Evolutionary conservation across 2,329 filamentous ascomycete species (phyloP).

Genomic region (Aulographum hederae): DNA sequence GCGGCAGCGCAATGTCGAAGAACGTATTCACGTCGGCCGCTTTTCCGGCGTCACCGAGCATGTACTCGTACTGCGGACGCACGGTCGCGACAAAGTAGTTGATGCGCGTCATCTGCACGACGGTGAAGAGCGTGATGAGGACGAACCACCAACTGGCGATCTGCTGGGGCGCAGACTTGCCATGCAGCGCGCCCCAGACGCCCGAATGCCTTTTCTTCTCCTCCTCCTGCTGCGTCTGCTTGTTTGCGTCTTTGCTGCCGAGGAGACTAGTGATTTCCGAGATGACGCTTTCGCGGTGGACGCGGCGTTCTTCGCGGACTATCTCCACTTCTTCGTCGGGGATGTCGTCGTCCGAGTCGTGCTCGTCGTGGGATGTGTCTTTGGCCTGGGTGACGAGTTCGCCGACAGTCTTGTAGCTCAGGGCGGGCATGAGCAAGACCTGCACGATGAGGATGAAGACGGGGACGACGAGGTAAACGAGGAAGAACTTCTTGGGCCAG

Average conservation of each 20-base stretch:
- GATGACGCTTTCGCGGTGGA: slow-evolving; percentile 43
- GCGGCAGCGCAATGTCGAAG: slow-evolving; percentile 70
- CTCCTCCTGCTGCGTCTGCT: slow-evolving; percentile 49
- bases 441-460: slow-evolving; percentile 24
- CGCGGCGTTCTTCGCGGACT: slow-evolving; percentile 32
- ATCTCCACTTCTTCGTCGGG: slow-evolving; percentile 15
- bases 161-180: slow-evolving; percentile 50
- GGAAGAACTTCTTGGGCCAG: slow-evolving; percentile 28
- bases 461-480: slow-evolving; percentile 29
- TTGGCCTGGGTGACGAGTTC: slow-evolving; percentile 52
- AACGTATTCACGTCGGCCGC: slow-evolving; percentile 61
- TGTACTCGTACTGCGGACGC: slow-evolving; percentile 59
- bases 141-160: slow-evolving; percentile 70
- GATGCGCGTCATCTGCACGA: slow-evolving; percentile 36
- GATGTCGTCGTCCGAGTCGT: slow-evolving; percentile 37
- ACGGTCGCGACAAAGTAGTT: slow-evolving; percentile 82
- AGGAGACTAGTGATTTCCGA: slow-evolving; percentile 58
- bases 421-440: slow-evolving; percentile 26
- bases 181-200: slow-evolving; percentile 77
- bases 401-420: slow-evolving; percentile 41
- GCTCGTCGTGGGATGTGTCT: slow-evolving; percentile 23
- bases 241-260: slow-evolving; percentile 42
- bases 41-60: slow-evolving; percentile 42
- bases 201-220: slow-evolving; percentile 52
- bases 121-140: slow-evolving; percentile 59